Percentiles rank a stretch among this genome's conserved stretches.
These are phyloP conservation scores for Sporisorium graminicola DNA, from an alignment of 1,284 basidiomycete genomes.

Conservation along the genomic window DNA sequence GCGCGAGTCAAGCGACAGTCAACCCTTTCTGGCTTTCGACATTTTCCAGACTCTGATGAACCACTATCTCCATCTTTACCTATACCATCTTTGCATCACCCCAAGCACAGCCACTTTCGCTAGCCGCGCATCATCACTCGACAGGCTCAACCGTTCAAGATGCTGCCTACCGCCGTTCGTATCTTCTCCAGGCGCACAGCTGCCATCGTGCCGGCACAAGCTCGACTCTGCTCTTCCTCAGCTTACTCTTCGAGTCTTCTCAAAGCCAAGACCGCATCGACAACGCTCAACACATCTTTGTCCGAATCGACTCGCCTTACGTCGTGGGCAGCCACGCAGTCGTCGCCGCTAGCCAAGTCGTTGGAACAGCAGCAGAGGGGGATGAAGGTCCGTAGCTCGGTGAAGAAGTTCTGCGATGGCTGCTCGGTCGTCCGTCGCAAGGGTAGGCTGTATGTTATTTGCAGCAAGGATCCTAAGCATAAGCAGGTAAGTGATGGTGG, in stretches of 20 bases:
- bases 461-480: constrained; percentile 94
- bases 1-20: constrained; percentile 19
- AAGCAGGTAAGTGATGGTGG: constrained; percentile 82
- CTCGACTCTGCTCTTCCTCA: constrained; percentile 34
- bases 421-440: constrained; percentile 75
- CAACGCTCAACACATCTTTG: background rate
- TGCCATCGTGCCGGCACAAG: constrained; percentile 12
- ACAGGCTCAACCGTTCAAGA: background rate
- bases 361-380: constrained; percentile 73
- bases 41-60: background rate
- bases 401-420: constrained; percentile 76
- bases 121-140: background rate
- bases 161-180: constrained; percentile 24
- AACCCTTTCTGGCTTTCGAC: background rate
- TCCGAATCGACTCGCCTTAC: background rate
- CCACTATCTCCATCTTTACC: constrained; percentile 21
- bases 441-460: constrained; percentile 91
- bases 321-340: background rate
- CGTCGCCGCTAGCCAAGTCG: constrained; percentile 9
- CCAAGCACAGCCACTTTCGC: background rate
- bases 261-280: constrained; percentile 12
- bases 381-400: constrained; percentile 95
- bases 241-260: constrained; percentile 18
- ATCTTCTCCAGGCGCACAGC: constrained; percentile 19
- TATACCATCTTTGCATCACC: background rate